These are phyloP conservation scores for Saccharum spontaneum DNA, from an alignment of 176 grass and related monocot genomes.

Conservation along the genomic window DNA sequence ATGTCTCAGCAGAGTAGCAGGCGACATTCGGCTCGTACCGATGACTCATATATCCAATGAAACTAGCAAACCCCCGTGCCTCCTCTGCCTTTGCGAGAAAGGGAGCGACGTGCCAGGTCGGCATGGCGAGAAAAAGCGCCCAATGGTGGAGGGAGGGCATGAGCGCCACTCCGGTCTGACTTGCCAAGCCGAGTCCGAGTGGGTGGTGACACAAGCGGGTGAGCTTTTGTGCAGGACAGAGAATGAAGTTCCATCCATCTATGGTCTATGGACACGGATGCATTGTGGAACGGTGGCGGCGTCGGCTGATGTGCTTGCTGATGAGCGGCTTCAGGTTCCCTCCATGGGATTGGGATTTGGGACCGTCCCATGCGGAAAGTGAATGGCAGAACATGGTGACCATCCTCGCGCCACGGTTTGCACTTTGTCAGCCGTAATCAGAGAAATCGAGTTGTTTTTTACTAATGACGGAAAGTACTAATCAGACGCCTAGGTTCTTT, in stretches of 20 bases:
- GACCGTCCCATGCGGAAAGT: constrained; percentile 23
- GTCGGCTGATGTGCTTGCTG: background rate
- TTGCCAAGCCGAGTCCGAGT: constrained; percentile 34
- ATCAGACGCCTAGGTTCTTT: no score
- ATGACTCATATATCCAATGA: constrained; percentile 39
- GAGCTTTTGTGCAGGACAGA: constrained; percentile 34
- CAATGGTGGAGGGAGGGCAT: constrained; percentile 26
- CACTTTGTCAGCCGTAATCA: background rate
- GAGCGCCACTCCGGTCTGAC: constrained; percentile 35
- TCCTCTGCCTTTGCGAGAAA: constrained; percentile 20
- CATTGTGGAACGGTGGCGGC: background rate
- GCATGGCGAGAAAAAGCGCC: constrained; percentile 20
- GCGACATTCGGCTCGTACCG: background rate
- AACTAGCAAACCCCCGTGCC: background rate
- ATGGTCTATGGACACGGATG: background rate
- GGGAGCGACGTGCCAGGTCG: background rate
- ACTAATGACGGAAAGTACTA: background rate
- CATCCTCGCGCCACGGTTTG: constrained; percentile 15
- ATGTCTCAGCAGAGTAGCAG: background rate
- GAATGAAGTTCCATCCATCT: background rate
- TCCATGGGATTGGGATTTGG: background rate
- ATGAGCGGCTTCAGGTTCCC: constrained; percentile 15
- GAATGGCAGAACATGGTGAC: constrained; percentile 24
- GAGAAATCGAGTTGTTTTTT: background rate
- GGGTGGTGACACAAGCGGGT: constrained; percentile 31